Percentiles rank a stretch among this genome's conserved stretches.
These are phyloP conservation scores for Fusarium sp. DNA, from an alignment of 2,329 filamentous ascomycete genomes.

Conservation along the genomic window DNA sequence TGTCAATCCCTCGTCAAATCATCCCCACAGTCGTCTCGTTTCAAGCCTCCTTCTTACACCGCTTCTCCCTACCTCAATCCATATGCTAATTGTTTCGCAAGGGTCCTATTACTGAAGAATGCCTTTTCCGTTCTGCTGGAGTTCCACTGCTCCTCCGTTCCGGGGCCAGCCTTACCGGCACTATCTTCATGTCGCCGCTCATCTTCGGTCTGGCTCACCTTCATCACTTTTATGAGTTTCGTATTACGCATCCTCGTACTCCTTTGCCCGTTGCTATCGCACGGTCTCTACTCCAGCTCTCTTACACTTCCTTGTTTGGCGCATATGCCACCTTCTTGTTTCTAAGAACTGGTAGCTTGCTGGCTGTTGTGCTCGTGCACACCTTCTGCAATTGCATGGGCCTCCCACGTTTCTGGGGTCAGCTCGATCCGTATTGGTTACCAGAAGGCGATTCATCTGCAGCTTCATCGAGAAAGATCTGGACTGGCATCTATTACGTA, in stretches of 20 bases:
- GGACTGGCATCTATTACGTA: constrained; percentile 85
- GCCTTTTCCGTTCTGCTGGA: constrained; percentile 91
- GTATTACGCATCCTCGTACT: constrained; percentile 81
- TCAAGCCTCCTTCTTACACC: constrained; percentile 43
- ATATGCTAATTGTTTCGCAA: constrained; percentile 52
- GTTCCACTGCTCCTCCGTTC: constrained; percentile 86
- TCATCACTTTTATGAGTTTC: constrained; percentile 97
- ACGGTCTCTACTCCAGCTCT: constrained; percentile 85
- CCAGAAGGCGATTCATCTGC: constrained; percentile 42
- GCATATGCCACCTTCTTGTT: constrained; percentile 94
- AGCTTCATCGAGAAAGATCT: constrained; percentile 57
- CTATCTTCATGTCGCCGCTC: constrained; percentile 86
- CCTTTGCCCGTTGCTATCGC: constrained; percentile 74
- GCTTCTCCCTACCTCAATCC: constrained; percentile 39
- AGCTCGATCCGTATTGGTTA: constrained; percentile 71
- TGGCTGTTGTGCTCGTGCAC: constrained; percentile 83
- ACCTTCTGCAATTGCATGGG: constrained; percentile 95
- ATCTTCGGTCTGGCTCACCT: constrained; percentile 95
- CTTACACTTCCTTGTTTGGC: constrained; percentile 93
- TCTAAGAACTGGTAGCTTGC: constrained; percentile 85
- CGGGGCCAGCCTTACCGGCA: constrained; percentile 67
- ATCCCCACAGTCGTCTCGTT: constrained; percentile 40
- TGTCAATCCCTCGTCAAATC: constrained; percentile 28
- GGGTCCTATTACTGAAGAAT: constrained; percentile 92
- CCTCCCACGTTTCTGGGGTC: constrained; percentile 87